Evolutionary conservation across 2,329 filamentous ascomycete genomes (phyloP), one percentile per base, ranked within the genome.

Genomic region (Diaporthe vexans): DNA sequence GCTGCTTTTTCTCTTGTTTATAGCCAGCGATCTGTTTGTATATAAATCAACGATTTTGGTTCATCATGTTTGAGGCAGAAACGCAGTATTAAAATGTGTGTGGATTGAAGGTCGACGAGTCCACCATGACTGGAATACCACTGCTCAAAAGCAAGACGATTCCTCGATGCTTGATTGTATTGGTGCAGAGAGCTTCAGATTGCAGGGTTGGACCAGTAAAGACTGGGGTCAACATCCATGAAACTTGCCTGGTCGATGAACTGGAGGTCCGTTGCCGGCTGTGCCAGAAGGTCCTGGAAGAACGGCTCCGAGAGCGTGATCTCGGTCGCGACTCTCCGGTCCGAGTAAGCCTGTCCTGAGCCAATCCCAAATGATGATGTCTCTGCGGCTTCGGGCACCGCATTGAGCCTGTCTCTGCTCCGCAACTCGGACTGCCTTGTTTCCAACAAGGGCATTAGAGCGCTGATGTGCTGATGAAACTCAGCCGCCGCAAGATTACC

Each of bases 181-280:
- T 8, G 15, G 40, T 21, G 10, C 9, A 2, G 19, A 51, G 26
- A 17, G 43, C 26, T 15, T 65, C 19, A 65, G 6, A 65, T 65
- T 35, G 6, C 19, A 6, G 43, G 0, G 7, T 33, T 65, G 21
- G 59, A 63, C 59, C 59, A 63, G 40, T 63, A 48, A 1, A 63
- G 17, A n/a, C 59, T 63, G 1, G 59, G 59, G 15, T 63, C 59
- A 4, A 63, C 59, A 7, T 63, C 59, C 59, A 48, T 63, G 26
- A 63, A 63, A 24, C 26, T 63, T 48, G 59, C 59, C n/a, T 63
- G 40, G 48, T 63, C 59, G 26, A 63, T 48, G 59, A 63, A 63
- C 5, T 35, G 61, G 13, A 65, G 61, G 9, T 65, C 43, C 10
- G 61, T 65, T 21, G 61, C 61, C 1, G 61, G 43, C 5, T 51